Percentiles rank a stretch among this genome's conserved stretches.
Evolutionary conservation across 306 rosid species (phyloP).

Genomic region (Medicago arabica): DNA sequence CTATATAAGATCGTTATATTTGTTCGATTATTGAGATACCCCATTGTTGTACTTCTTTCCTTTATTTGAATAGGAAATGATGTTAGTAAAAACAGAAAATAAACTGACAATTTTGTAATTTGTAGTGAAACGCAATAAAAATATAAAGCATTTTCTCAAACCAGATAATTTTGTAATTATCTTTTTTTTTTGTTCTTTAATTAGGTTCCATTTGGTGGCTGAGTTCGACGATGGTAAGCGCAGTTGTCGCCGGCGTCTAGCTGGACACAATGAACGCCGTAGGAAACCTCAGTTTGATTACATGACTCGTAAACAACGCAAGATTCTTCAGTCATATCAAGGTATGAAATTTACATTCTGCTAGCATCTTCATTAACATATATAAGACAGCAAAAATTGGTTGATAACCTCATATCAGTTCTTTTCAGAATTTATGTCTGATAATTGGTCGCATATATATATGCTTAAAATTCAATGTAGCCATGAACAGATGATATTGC

Average conservation of each 20-base stretch:
- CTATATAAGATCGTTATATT: too few relatives aligned
- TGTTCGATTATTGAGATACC: too few relatives aligned
- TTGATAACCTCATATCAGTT: background rate
- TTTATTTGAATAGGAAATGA: too few relatives aligned
- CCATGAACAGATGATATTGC: too few relatives aligned
- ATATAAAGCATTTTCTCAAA: too few relatives aligned
- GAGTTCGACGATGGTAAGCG: constrained; percentile 87
- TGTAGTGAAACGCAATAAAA: too few relatives aligned
- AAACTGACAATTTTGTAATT: too few relatives aligned
- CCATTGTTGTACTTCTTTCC: too few relatives aligned
- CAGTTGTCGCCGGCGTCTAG: constrained; percentile 88
- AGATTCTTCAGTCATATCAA: constrained; percentile 64
- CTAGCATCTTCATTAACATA: background rate
- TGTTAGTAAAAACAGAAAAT: too few relatives aligned
- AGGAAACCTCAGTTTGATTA: constrained; percentile 73
- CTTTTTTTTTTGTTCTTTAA: constrained; percentile 27
- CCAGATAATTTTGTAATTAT: too few relatives aligned
- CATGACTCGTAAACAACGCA: constrained; percentile 55
- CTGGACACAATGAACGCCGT: constrained; percentile 86
- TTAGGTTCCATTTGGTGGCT: constrained; percentile 77
- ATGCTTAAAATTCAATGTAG: background rate
- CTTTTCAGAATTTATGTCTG: constrained; percentile 11
- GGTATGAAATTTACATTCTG: constrained; percentile 51
- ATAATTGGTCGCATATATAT: constrained; percentile 4
- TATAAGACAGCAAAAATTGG: background rate